phyloP scores from a whole-genome alignment of 228 moss, liverwort and hornwort species.

The Sphagnum fallax region DNA sequence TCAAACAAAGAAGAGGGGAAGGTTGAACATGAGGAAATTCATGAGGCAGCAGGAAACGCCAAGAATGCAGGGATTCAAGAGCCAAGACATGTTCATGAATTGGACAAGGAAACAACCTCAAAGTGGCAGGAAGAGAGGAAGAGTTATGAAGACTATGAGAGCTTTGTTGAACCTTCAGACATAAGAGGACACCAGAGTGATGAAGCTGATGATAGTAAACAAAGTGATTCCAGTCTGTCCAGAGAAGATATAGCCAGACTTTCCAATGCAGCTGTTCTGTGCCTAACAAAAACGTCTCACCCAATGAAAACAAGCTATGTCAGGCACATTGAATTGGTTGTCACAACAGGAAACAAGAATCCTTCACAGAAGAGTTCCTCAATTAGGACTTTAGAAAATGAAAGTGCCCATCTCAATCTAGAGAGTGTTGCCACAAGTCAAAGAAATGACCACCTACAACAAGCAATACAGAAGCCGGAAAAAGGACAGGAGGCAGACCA shows the following conservation, averaged over 20 bases:
- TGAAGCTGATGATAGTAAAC: constrained; percentile 16
- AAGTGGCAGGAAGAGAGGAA: constrained; percentile 16
- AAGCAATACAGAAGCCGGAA: background rate
- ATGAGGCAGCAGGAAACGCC: too few relatives aligned
- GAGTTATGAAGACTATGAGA: constrained; percentile 39
- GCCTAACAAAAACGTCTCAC: constrained; percentile 14
- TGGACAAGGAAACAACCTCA: too few relatives aligned
- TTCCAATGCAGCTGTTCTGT: constrained; percentile 22
- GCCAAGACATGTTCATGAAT: too few relatives aligned
- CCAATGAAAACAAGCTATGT: constrained; percentile 33
- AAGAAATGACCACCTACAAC: constrained; percentile 12
- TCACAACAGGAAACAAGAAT: constrained; percentile 12
- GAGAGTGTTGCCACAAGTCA: background rate
- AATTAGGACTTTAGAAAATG: constrained; percentile 5
- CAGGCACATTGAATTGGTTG: constrained; percentile 33
- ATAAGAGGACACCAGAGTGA: background rate
- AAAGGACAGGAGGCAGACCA: background rate
- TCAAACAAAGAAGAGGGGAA: background rate
- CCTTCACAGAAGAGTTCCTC: constrained; percentile 15
- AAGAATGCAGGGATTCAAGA: too few relatives aligned
- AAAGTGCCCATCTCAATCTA: background rate
- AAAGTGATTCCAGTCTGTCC: constrained; percentile 11
- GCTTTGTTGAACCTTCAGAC: constrained; percentile 26
- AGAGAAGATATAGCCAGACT: constrained; percentile 9
- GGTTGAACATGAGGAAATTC: background rate